Evolutionary conservation across 1,284 basidiomycete genomes (phyloP).

Genomic region (Fistulinella cinereoalba): DNA sequence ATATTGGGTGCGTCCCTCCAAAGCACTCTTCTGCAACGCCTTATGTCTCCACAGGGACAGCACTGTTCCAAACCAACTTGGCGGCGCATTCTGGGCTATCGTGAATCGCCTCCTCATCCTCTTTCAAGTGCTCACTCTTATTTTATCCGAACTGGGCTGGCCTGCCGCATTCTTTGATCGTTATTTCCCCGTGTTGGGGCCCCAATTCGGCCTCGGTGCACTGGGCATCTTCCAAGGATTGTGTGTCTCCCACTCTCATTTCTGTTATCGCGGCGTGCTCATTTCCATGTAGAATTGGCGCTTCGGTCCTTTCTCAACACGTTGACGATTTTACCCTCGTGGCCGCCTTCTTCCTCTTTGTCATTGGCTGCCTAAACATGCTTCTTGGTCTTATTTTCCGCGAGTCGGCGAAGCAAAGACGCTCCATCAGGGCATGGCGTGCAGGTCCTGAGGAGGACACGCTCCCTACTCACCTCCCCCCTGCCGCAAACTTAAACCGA

Average conservation of each 20-base stretch:
- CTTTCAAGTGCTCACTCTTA: slow-evolving; percentile 73
- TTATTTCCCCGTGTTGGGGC: slow-evolving; percentile 82
- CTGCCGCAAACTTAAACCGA: slow-evolving; percentile 30
- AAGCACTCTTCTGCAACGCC: slow-evolving; percentile 5
- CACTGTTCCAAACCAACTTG: slow-evolving; percentile 86
- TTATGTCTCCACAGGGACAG: slow-evolving; percentile 49
- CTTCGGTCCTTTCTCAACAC: slow-evolving; percentile 80
- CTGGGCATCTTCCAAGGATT: slow-evolving; percentile 83
- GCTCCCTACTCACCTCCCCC: slow-evolving; percentile 46
- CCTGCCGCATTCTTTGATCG: slow-evolving; percentile 73
- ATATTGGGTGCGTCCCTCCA: slow-evolving; percentile 59
- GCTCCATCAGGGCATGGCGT: slow-evolving; percentile 62
- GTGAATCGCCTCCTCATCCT: slow-evolving; percentile 82
- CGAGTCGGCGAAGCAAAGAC: slow-evolving; percentile 55
- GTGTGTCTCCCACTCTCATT: slow-evolving; percentile 38
- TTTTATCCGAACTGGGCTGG: slow-evolving; percentile 79
- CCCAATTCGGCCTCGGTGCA: slow-evolving; percentile 77
- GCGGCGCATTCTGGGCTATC: slow-evolving; percentile 86
- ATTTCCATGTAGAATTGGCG: slow-evolving; percentile 56
- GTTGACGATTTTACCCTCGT: slow-evolving; percentile 85
- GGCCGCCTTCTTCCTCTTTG: slow-evolving; percentile 84
- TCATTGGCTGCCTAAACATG: slow-evolving; percentile 80
- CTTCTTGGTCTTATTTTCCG: slow-evolving; percentile 74
- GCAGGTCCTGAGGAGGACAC: slow-evolving; percentile 51
- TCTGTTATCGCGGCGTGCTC: slow-evolving; percentile 5